Conservation (phyloP, 768 basidiomycete genomes). For the Rhizopogon rudus region DNA sequence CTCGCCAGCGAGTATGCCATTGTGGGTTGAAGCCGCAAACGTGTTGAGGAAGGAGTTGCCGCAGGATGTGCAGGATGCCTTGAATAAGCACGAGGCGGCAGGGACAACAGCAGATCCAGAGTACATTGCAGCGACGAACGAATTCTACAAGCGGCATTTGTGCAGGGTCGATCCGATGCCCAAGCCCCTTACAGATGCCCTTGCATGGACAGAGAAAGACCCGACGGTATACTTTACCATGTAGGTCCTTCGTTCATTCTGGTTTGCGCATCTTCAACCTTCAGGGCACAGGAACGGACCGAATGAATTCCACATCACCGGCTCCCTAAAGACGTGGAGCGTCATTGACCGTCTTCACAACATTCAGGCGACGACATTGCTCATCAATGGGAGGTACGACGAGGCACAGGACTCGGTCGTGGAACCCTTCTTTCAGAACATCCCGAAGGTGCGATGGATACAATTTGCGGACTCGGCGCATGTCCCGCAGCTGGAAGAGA, state of each 20-base stretch:
- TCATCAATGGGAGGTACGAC: constrained; percentile 34
- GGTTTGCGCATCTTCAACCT: constrained; percentile 1
- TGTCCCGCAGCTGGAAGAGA: constrained; percentile 32
- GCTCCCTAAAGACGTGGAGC: constrained; percentile 31
- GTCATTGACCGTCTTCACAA: constrained; percentile 28
- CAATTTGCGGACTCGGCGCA: constrained; percentile 34
- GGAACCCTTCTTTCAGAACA: constrained; percentile 27
- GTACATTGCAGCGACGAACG: constrained; percentile 37
- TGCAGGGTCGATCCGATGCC: constrained; percentile 47
- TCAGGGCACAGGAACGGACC: constrained; percentile 31
- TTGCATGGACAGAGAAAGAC: constrained; percentile 35
- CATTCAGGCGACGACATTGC: constrained; percentile 28
- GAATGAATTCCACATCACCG: constrained; percentile 30
- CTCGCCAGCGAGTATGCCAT: constrained; percentile 35
- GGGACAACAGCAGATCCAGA: constrained; percentile 39
- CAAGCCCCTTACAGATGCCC: constrained; percentile 25
- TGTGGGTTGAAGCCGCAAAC: constrained; percentile 34
- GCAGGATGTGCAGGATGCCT: constrained; percentile 30
- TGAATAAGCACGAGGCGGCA: constrained; percentile 42
- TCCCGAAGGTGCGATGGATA: constrained; percentile 31
- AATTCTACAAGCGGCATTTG: constrained; percentile 38
- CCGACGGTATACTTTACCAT: constrained; percentile 45
- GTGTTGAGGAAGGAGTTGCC: constrained; percentile 33
- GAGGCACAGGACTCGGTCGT: constrained; percentile 29
- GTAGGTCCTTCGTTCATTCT: constrained; percentile 22